phyloP scores from a whole-genome alignment of 176 grass and related monocot genomes.

The Tillandsia fasciculata region DNA sequence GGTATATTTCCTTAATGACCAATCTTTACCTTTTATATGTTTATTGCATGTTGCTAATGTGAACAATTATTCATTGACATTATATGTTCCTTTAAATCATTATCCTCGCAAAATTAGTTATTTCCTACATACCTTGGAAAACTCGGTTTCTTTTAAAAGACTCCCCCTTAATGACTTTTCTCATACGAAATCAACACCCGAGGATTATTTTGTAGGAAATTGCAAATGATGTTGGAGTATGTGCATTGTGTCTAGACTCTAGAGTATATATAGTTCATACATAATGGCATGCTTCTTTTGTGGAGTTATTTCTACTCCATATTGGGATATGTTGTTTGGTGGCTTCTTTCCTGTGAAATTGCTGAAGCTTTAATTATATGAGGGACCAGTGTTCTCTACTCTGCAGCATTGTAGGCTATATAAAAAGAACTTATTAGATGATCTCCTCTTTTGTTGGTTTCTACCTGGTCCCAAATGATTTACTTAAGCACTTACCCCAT shows the following conservation, averaged over 20 bases:
- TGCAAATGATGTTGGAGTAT: not conserved
- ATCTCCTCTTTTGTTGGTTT: no score
- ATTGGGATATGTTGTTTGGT: conserved; percentile 14
- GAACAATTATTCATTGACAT: no score
- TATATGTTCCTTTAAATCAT: no score
- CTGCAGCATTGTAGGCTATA: no score
- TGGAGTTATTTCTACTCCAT: not conserved
- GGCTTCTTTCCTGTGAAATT: conserved; percentile 4
- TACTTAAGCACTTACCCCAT: not conserved
- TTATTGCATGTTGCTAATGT: not conserved
- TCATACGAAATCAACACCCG: no score
- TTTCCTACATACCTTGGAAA: no score
- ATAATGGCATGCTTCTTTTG: not conserved
- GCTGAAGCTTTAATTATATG: conserved; percentile 9
- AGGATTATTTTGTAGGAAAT: no score
- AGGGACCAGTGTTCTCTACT: no score
- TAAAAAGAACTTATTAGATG: no score
- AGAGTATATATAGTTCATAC: not conserved
- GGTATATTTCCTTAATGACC: conserved; percentile 28
- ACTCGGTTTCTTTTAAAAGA: no score
- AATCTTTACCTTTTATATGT: not conserved
- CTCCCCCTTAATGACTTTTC: no score
- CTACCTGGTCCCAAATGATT: not conserved
- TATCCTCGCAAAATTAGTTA: no score
- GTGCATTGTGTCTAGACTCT: not conserved